phyloP scores from a whole-genome alignment of 441 rosid genomes.

The Flueggea neowawraea region DNA sequence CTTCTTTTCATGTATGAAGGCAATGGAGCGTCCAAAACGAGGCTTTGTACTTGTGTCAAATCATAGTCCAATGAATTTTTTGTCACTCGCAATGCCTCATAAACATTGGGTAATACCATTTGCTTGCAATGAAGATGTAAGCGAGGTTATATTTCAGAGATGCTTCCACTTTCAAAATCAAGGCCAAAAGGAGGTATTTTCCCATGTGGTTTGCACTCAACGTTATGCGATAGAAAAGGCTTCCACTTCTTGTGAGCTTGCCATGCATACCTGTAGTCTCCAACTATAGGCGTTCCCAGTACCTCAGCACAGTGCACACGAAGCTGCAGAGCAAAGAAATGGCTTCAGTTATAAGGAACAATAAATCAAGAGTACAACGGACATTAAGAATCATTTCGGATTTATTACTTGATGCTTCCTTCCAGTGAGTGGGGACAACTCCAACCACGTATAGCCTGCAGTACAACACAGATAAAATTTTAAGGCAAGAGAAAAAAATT shows the following conservation, averaged over 20 bases:
- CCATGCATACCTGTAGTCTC: constrained; percentile 93
- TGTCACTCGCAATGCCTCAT: constrained; percentile 40
- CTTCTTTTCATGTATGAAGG: constrained; percentile 85
- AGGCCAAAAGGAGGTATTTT: constrained; percentile 54
- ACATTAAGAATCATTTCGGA: background rate
- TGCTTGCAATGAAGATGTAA: constrained; percentile 93
- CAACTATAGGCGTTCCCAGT: constrained; percentile 89
- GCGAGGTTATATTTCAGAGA: constrained; percentile 58
- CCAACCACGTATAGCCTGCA: constrained; percentile 92
- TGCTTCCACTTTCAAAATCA: constrained; percentile 68
- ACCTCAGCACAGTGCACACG: constrained; percentile 97
- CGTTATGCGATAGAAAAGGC: constrained; percentile 25
- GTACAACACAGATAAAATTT: background rate
- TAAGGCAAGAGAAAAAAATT: background rate
- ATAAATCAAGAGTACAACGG: background rate
- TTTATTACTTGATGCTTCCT: constrained; percentile 87
- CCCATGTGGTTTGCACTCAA: constrained; percentile 14
- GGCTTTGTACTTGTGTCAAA: constrained; percentile 40
- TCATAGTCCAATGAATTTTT: constrained; percentile 39
- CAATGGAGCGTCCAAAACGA: constrained; percentile 71
- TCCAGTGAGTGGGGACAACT: constrained; percentile 85
- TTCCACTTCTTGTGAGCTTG: constrained; percentile 63
- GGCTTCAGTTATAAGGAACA: background rate
- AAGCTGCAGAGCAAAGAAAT: constrained; percentile 40
- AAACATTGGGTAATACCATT: constrained; percentile 64